Evolutionary conservation across 352 stramenopile genomes (phyloP).

Genomic region (Phytophthora podocarpi): DNA sequence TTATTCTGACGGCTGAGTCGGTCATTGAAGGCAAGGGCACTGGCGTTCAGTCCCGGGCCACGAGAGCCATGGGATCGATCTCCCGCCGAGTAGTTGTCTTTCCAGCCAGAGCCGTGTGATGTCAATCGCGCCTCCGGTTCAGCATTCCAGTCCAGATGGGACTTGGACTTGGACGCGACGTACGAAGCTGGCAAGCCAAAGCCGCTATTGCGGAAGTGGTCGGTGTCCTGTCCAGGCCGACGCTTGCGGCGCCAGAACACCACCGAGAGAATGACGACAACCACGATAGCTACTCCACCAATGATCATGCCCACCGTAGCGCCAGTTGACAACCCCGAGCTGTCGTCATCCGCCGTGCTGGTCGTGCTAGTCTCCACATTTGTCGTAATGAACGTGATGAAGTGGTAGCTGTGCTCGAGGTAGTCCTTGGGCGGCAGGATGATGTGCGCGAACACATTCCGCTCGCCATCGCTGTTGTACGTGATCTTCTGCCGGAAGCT

Average conservation of each 20-base stretch:
- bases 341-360: constrained; percentile 9
- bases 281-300: constrained; percentile 47
- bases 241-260: constrained; percentile 67
- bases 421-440: constrained; percentile 65
- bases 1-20: constrained; percentile 57
- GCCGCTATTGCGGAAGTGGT: constrained; percentile 67
- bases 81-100: constrained; percentile 50
- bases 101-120: constrained; percentile 39
- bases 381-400: constrained; percentile 78
- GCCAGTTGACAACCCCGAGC: constrained; percentile 44
- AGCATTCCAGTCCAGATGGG: constrained; percentile 65
- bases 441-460: constrained; percentile 82
- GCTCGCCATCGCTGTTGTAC: constrained; percentile 52
- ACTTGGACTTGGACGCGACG: constrained; percentile 57
- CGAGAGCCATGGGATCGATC: constrained; percentile 47
- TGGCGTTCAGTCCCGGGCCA: constrained; percentile 59
- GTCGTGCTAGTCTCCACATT: constrained; percentile 30
- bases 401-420: constrained; percentile 72
- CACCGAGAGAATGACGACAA: constrained; percentile 51
- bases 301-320: constrained; percentile 53
- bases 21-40: constrained; percentile 70
- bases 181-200: constrained; percentile 53
- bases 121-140: constrained; percentile 41
- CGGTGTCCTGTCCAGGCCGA: constrained; percentile 36
- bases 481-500: constrained; percentile 67